Evolutionary conservation across 345 rosid genomes (phyloP), one percentile per base, ranked within the genome.

Genomic region (Jatropha curcas): DNA sequence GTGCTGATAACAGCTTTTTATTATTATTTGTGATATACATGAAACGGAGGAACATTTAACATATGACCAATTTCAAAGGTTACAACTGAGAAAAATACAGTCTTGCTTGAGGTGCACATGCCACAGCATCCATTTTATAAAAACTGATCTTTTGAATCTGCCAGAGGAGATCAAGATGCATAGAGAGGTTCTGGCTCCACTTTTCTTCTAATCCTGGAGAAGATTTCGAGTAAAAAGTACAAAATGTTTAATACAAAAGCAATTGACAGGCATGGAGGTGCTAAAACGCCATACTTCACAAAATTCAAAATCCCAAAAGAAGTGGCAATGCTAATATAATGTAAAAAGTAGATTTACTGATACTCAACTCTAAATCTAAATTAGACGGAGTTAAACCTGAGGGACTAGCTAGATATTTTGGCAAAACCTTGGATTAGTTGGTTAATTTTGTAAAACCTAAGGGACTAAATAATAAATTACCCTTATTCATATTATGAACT

Each of bases 151-250:
- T 10, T 12, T 56, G 33, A 5, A 56, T 8, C 57, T 22, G 19
- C 5, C 12, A 14, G 64, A 11, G 31, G 16, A 62, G 37, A 65
- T 86, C 81, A 88, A 64, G 91, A 84, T 35, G 41, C 83, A 74
- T 83, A 93, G 14, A 91, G 88, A 71, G 97, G 96, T 84, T 90
- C 89, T 0, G 96, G 90, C 82, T 88, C 83, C 65, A 76, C 84
- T 75, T 85, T 88, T 76, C 98, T 82, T 80, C 83, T 88, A 45
- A 93, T 91, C 97, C 98, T 91, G 82, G 55, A 83, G 70, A 31
- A 34, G 0, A 81, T 41, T 55, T 28, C 22, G 50, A 55, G 34
- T 2, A 48, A 60, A 30, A 46, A 1, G 52, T 17, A 43, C 17
- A 52, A n/a, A 55, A 57, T 8, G 22, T 31, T 31, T 17, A 8